Evolutionary conservation across 202 grass and related monocot genomes (phyloP).

Genomic region (Panicum hallii): DNA sequence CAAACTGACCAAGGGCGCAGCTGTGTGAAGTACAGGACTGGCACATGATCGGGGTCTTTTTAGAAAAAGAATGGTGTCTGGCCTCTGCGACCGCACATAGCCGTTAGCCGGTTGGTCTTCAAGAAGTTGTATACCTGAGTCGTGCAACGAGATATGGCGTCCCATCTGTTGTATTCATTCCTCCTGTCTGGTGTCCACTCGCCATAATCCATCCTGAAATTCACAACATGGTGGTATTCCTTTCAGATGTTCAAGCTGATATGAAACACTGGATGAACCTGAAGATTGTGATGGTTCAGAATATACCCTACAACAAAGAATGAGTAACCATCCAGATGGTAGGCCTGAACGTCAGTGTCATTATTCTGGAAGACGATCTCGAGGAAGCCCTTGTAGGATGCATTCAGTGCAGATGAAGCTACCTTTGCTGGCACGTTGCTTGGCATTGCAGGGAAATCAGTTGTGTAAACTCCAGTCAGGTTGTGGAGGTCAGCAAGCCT

Average conservation of each 20-base stretch:
- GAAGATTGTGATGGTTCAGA: conserved; percentile 8
- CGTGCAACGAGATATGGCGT: conserved; percentile 77
- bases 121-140: conserved; percentile 67
- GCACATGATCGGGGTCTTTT: not conserved
- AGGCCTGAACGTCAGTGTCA: conserved; percentile 80
- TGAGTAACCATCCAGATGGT: conserved; percentile 94
- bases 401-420: conserved; percentile 68
- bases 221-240: conserved; percentile 19
- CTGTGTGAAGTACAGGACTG: not conserved
- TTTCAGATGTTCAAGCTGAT: conserved; percentile 20
- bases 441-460: conserved; percentile 79
- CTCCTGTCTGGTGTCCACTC: conserved; percentile 81
- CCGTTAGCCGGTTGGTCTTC: not conserved
- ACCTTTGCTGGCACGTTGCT: conserved; percentile 53
- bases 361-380: conserved; percentile 97
- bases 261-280: conserved; percentile 12
- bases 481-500: conserved; percentile 82
- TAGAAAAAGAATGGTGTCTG: no score
- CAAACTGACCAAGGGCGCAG: conserved; percentile 1
- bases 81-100: no score
- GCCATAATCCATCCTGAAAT: conserved; percentile 85
- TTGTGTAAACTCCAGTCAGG: conserved; percentile 67
- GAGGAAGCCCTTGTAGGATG: conserved; percentile 90
- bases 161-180: conserved; percentile 77
- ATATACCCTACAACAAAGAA: conserved; percentile 95